A percentile compares a stretch with the other conserved stretches of the same genome.
These are phyloP conservation scores for Myxozyma sirexii DNA, from an alignment of 805 yeast species.

Conservation along the genomic window DNA sequence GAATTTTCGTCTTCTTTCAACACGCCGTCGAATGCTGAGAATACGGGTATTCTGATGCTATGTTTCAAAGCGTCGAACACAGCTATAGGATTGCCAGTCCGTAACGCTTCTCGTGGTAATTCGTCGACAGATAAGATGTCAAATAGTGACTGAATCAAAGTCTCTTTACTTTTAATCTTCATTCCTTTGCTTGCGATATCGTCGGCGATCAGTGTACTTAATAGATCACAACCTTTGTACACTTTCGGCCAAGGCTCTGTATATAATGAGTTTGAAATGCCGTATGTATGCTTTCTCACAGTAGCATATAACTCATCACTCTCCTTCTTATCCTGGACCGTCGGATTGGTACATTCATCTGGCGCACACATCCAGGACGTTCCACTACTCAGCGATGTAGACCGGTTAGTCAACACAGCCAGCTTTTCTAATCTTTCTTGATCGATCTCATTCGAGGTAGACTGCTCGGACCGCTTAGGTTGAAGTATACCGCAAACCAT, in stretches of 20 bases:
- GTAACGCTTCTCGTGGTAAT: constrained; percentile 40
- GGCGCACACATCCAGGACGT: constrained; percentile 26
- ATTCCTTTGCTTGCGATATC: constrained; percentile 15
- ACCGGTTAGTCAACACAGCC: constrained; percentile 41
- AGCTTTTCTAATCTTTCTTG: constrained; percentile 24
- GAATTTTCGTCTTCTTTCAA: constrained; percentile 3
- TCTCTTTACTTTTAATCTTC: constrained; percentile 22
- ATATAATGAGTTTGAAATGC: constrained; percentile 69
- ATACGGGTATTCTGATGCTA: constrained; percentile 74
- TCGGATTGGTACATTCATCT: constrained; percentile 8
- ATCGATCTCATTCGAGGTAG: background rate
- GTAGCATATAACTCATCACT: constrained; percentile 1
- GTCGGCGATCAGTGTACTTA: constrained; percentile 39
- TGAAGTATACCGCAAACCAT: constrained; percentile 57
- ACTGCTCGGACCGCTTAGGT: constrained; percentile 20
- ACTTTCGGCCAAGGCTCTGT: constrained; percentile 79
- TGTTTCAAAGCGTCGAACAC: constrained; percentile 52
- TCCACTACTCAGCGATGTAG: constrained; percentile 19
- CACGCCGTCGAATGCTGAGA: constrained; percentile 42
- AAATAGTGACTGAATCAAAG: constrained; percentile 56
- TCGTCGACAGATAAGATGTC: constrained; percentile 55
- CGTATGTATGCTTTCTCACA: constrained; percentile 48
- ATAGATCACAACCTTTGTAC: constrained; percentile 52
- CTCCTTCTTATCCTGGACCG: background rate
- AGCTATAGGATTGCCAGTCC: constrained; percentile 38